A percentile compares a stretch with the other conserved stretches of the same genome.
Conservation (phyloP, 176 grass and related monocot genomes). For the Phoenix roebelenii region DNA sequence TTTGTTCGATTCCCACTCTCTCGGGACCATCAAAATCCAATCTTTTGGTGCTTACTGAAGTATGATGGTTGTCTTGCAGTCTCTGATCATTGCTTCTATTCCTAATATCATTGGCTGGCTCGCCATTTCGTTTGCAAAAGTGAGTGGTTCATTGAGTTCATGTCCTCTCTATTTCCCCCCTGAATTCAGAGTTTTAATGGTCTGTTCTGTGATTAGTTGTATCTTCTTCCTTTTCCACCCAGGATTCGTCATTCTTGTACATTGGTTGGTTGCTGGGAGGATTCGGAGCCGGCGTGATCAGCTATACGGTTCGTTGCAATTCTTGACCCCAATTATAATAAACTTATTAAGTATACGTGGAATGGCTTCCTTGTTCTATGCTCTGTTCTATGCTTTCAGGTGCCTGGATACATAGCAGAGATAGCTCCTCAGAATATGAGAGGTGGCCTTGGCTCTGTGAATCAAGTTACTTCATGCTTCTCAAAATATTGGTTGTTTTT, state of each 20-base stretch:
- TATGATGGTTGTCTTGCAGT: constrained; percentile 23
- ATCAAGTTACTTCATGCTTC: constrained; percentile 38
- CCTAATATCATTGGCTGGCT: constrained; percentile 94
- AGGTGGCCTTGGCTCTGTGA: constrained; percentile 78
- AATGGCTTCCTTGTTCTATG: not conserved
- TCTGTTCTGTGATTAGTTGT: no score
- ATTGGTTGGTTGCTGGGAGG: constrained; percentile 88
- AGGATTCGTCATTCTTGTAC: constrained; percentile 88
- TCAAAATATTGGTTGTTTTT: not conserved
- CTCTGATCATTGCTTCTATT: constrained; percentile 87
- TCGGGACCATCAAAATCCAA: no score
- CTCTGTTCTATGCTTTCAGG: constrained; percentile 29
- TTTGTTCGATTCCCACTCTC: no score
- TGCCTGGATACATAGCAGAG: constrained; percentile 95
- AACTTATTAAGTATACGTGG: no score
- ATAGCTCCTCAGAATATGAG: constrained; percentile 90
- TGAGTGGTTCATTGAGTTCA: constrained; percentile 12
- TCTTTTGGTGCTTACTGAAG: no score
- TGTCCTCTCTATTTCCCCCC: not conserved
- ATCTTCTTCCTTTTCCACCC: not conserved
- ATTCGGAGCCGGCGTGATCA: constrained; percentile 88
- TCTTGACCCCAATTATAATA: not conserved
- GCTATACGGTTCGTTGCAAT: constrained; percentile 39
- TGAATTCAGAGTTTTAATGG: not conserved
- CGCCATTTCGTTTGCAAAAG: constrained; percentile 87